Evolutionary conservation across 73 alveolate species (phyloP).

Genomic region (Paramecium octaurelia): DNA sequence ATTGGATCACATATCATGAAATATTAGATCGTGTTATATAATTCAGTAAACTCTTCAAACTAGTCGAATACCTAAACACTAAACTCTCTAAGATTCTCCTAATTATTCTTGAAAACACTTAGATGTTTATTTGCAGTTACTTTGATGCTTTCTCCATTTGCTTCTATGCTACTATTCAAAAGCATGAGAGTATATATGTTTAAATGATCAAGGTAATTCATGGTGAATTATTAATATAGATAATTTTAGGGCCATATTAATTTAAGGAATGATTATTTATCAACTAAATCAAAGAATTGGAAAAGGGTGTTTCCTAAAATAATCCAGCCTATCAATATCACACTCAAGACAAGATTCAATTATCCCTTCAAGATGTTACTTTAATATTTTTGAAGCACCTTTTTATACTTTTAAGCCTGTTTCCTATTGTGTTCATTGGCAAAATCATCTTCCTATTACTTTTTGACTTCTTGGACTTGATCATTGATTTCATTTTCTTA

Average conservation of each 20-base stretch:
- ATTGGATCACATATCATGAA: background rate
- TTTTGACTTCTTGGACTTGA: background rate
- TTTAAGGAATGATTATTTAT: background rate
- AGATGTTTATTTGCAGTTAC: background rate
- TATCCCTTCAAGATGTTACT: background rate
- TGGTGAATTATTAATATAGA: background rate
- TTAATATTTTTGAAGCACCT: conserved; percentile 19
- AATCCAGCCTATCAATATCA: background rate
- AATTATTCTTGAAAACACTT: background rate
- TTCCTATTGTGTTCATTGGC: background rate
- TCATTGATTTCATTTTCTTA: background rate
- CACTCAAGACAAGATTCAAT: background rate
- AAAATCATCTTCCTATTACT: conserved; percentile 3
- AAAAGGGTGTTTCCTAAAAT: background rate
- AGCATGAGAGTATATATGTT: background rate
- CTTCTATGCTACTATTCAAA: background rate
- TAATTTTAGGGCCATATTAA: background rate
- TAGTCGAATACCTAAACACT: background rate
- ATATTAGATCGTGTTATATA: background rate
- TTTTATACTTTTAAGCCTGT: background rate
- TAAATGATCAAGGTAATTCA: background rate
- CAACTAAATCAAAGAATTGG: background rate
- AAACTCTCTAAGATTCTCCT: background rate
- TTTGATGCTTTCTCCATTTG: background rate
- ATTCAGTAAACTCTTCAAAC: background rate